phyloP scores from a whole-genome alignment of 805 yeast genomes.

The Candida chauliodis region DNA sequence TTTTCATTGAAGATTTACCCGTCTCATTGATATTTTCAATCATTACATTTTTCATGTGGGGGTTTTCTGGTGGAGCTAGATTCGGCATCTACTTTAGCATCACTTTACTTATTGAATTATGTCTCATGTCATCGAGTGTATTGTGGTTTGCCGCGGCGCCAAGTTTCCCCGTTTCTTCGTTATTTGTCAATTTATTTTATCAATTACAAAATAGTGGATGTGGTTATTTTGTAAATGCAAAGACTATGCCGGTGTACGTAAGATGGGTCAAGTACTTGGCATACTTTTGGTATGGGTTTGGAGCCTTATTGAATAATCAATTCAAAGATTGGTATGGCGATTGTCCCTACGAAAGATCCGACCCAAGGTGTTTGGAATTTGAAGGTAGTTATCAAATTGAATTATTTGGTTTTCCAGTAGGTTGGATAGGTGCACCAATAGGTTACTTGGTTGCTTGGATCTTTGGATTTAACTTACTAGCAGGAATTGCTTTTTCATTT shows the following conservation, averaged over 20 bases:
- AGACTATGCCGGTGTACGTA: constrained; percentile 77
- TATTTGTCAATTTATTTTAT: constrained; percentile 59
- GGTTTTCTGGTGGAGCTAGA: constrained; percentile 44
- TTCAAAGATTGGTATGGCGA: constrained; percentile 60
- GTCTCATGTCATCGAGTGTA: constrained; percentile 54
- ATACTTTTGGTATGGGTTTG: constrained; percentile 76
- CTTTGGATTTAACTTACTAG: constrained; percentile 48
- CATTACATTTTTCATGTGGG: constrained; percentile 75
- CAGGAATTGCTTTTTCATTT: constrained; percentile 45
- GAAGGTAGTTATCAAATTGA: constrained; percentile 53
- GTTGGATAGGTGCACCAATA: constrained; percentile 68
- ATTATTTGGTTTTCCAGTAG: constrained; percentile 55
- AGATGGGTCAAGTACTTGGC: constrained; percentile 80
- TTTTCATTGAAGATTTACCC: constrained; percentile 66
- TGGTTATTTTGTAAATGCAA: constrained; percentile 75
- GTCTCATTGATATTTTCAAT: constrained; percentile 56
- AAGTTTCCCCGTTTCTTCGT: constrained; percentile 59
- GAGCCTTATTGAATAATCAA: constrained; percentile 62
- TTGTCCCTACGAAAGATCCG: constrained; percentile 35
- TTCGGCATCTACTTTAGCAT: constrained; percentile 65
- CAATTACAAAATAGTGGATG: constrained; percentile 75
- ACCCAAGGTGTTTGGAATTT: constrained; percentile 36
- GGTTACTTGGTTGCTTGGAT: constrained; percentile 57
- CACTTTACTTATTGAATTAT: constrained; percentile 52
- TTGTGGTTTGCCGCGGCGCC: constrained; percentile 52